Evolutionary conservation across 352 stramenopile genomes (phyloP).

Genomic region (Pythium catenulatum): DNA sequence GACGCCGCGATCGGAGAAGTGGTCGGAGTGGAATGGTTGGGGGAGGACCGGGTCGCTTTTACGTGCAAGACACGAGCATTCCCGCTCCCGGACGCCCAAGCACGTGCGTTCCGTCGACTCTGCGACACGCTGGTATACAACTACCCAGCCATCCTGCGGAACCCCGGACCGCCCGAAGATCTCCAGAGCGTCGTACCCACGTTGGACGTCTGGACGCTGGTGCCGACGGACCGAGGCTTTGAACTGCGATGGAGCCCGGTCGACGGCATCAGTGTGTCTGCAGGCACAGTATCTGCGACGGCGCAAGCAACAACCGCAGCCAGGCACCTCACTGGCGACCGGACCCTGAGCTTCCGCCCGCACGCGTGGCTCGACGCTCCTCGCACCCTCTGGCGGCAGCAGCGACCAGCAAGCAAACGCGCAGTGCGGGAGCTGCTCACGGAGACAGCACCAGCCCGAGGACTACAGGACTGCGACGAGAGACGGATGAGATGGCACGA

Average conservation of each 20-base stretch:
- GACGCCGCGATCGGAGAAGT: not conserved
- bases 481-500: not conserved
- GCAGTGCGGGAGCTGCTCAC: too few relatives aligned
- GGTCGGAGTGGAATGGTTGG: not conserved
- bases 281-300: not conserved
- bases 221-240: too few relatives aligned
- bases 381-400: not conserved
- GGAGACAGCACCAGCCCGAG: too few relatives aligned
- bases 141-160: not conserved
- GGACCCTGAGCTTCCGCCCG: not conserved
- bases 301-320: not conserved
- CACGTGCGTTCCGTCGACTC: not conserved
- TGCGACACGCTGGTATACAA: not conserved
- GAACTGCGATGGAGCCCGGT: not conserved
- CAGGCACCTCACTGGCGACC: not conserved
- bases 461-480: not conserved
- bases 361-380: not conserved
- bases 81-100: not conserved
- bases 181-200: not conserved
- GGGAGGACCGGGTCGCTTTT: too few relatives aligned
- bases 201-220: not conserved
- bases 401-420: too few relatives aligned
- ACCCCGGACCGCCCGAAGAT: not conserved
- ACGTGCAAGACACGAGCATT: not conserved
- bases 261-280: not conserved